A percentile compares a stretch with the other conserved stretches of the same genome.
These are phyloP conservation scores for Ophiognomonia clavigignenti-juglandacearum DNA, from an alignment of 2,329 filamentous ascomycete species.

Conservation along the genomic window DNA sequence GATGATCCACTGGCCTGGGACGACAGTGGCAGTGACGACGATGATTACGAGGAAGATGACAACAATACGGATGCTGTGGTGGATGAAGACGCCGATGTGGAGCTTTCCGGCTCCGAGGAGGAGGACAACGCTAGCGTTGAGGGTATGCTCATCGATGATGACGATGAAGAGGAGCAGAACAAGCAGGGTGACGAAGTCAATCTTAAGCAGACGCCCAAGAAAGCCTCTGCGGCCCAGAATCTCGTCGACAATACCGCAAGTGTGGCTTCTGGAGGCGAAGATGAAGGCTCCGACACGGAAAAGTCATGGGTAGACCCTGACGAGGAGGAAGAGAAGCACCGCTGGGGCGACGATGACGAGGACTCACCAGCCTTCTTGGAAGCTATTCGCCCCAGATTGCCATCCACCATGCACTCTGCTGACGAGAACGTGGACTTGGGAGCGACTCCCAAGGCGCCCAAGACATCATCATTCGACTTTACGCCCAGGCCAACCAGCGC, in stretches of 20 bases:
- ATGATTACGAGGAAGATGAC: constrained; percentile 38
- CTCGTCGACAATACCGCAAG: constrained; percentile 33
- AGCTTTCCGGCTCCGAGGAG: constrained; percentile 39
- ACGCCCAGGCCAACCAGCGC: constrained; percentile 23
- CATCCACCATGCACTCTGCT: constrained; percentile 53
- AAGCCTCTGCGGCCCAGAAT: constrained; percentile 19
- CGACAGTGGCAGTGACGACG: constrained; percentile 50
- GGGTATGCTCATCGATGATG: constrained; percentile 22
- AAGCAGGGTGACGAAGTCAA: constrained; percentile 30
- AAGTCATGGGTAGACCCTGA: constrained; percentile 34
- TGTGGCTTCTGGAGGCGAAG: constrained; percentile 31
- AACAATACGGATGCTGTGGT: constrained; percentile 33
- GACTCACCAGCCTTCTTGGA: constrained; percentile 16
- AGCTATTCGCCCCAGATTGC: constrained; percentile 45
- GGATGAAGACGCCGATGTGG: constrained; percentile 31
- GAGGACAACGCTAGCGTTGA: constrained; percentile 20
- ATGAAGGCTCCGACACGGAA: constrained; percentile 30
- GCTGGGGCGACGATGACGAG: constrained; percentile 32
- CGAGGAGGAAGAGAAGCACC: constrained; percentile 23
- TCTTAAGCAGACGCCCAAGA: constrained; percentile 30
- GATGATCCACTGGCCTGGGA: constrained; percentile 51
- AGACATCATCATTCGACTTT: constrained; percentile 32
- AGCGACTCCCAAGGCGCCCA: constrained; percentile 45
- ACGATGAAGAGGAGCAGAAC: constrained; percentile 25
- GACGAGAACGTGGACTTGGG: constrained; percentile 57